Percentiles rank a stretch among this genome's conserved stretches.
These are phyloP conservation scores for Asterophora parasitica DNA, from an alignment of 768 basidiomycete species.

Conservation along the genomic window DNA sequence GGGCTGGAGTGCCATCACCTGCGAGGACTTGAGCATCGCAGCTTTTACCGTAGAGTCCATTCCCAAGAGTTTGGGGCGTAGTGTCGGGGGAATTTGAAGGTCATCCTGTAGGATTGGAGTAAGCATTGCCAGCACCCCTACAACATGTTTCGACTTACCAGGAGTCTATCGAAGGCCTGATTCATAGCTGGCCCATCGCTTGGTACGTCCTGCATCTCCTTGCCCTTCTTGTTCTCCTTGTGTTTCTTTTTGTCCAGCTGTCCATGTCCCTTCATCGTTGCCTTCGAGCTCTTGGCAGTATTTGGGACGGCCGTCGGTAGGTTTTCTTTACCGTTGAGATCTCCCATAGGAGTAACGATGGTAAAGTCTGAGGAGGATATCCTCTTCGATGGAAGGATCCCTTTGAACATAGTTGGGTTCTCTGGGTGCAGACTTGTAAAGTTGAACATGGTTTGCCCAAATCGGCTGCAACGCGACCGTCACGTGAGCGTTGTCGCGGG, in stretches of 20 bases:
- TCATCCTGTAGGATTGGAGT: slow-evolving; percentile 55
- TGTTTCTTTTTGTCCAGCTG: slow-evolving; percentile 38
- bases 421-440: slow-evolving; percentile 8
- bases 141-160: slow-evolving; percentile 45
- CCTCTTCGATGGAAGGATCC: slow-evolving; percentile 68
- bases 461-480: slow-evolving; percentile 10
- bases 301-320: slow-evolving; percentile 25
- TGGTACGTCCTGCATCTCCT: slow-evolving; percentile 7
- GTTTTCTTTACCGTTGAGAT: slow-evolving; percentile 67
- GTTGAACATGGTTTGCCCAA: slow-evolving; percentile 14
- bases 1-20: slow-evolving; percentile 47
- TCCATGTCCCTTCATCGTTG: slow-evolving; percentile 27
- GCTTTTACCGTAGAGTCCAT: slow-evolving; percentile 88
- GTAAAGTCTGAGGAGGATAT: slow-evolving; percentile 66
- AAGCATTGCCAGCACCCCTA: background rate
- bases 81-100: slow-evolving; percentile 75
- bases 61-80: slow-evolving; percentile 72
- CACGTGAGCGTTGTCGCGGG: slow-evolving; percentile 8
- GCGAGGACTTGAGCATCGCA: slow-evolving; percentile 86
- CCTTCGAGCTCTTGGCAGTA: slow-evolving; percentile 13
- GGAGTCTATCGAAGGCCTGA: slow-evolving; percentile 73
- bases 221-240: slow-evolving; percentile 21
- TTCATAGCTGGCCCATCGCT: slow-evolving; percentile 40
- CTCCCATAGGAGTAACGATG: slow-evolving; percentile 56
- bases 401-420: slow-evolving; percentile 65